Evolutionary conservation across 2,329 filamentous ascomycete species (phyloP), one percentile per base, ranked within the genome.

Genomic region (Cadophora malorum): DNA sequence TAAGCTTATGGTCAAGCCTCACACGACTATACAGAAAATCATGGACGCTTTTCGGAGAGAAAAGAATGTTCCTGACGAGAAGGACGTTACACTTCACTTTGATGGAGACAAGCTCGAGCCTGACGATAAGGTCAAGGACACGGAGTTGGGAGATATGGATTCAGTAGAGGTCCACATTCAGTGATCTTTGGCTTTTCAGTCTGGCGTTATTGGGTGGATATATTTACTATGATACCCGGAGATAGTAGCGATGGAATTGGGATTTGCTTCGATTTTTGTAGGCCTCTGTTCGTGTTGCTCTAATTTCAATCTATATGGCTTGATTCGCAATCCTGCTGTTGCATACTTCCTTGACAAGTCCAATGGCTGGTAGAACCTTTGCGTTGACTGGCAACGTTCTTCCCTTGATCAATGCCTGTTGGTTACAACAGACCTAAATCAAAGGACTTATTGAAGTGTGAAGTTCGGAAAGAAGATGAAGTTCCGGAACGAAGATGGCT

Each of bases 111-210:
- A 82, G 58, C 80, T 96, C 33, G 86, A 90, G 16, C 84, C 86
- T 21, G 82, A 87, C 1, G 80, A 81, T 35, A 86, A 84, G 1
- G 83, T 96, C 56, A 82, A 83, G 55, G 88, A 91, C 45, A 85
- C 89, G 2, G 93, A 93, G 21, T 86, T 97, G 50, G 87, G 88
- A 56, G 91, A 96, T 74, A 84, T 89, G 81, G 92, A 95, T 77
- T 84, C 85, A 33, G 81, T 97, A 41, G 93, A 97, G 78, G 91
- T 96, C 25, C 74, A 78, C 66, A 69, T 78, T 23, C 63, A 67
- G 56, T 77, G 63, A 71, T 67, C 31, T 16, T 41, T 53, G 28
- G 31, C 63, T 53, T 50, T 19, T 64, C 14, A 35, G 53, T 50
- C 47, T 69, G 71, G 70, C 63, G 71, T 71, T 72, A 62, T 50